Base-by-base conservation (phyloP, 305 asterid species). In the Fraxinus sp. region DNA sequence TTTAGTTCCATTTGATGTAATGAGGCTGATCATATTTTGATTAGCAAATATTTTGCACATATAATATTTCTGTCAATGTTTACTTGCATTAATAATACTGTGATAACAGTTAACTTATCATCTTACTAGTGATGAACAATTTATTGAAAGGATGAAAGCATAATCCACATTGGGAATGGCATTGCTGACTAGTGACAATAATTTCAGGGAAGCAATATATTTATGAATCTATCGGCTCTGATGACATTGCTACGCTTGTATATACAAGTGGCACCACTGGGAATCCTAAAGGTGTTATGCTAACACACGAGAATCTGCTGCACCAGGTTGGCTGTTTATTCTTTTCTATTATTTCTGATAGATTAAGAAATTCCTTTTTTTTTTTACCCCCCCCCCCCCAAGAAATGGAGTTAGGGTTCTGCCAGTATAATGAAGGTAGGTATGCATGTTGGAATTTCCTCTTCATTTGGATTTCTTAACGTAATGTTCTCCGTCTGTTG, bases 221-320 rank as follows among this genome's bases (percentile, higher is more conserved):
- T 71, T 93, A 91, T 85, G 93, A 90, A 88, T 84, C 93, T 62
- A 93, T 95, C 77, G 85, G 84, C 88, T 86, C 98, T 32, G 95
- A 91, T 85, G 99, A 96, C 80, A 86, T 89, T 83, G 98, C 98
- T 18, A 95, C 99, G 4, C 92, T 96, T 66, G 85, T 94, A 4
- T 96, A 96, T 84, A 96, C 99, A 55, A 96, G 99, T 91, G 99
- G 99, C 66, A 96, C 98, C 86, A 94, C 97, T 52, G 99, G 98
- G 78, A 94, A 92, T 87, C 98, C 99, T 71, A 96, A 95, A 92
- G 99, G 99, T 83, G 97, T 96, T 85, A 95, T 93, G 97, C 98
- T 96, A 86, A 92, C 99, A 0, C 99, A 96, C 87, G 89, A 87
- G 89, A 96, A 94, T 90, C 90, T 96, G 85, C 91, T 96, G 70